These are phyloP conservation scores for Solanum peruvianum DNA, from an alignment of 257 asterid species.

Conservation along the genomic window DNA sequence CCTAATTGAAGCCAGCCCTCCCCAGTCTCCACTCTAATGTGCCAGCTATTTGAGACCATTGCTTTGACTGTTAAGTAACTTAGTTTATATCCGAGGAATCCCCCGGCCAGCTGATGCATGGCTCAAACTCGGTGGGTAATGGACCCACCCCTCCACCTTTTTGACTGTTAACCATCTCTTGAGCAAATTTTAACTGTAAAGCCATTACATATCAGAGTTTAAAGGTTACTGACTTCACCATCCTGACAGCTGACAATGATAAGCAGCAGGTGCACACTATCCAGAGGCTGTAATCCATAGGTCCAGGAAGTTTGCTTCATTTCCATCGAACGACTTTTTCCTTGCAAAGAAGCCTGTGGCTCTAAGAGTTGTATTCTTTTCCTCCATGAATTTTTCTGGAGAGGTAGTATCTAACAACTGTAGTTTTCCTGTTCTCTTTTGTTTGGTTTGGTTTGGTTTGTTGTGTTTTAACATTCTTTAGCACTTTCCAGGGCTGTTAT, in stretches of 20 bases:
- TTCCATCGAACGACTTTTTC: not conserved
- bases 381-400: not conserved
- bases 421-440: not conserved
- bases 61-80: not conserved
- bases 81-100: not conserved
- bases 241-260: not conserved
- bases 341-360: not conserved
- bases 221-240: not conserved
- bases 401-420: not conserved
- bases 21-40: slow-evolving; percentile 47
- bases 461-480: not conserved
- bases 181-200: not conserved
- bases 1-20: slow-evolving; percentile 60
- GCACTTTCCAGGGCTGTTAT: not conserved
- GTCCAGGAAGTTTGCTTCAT: not conserved
- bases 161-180: not conserved
- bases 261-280: not conserved
- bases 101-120: not conserved
- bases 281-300: not conserved
- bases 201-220: not conserved
- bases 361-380: not conserved
- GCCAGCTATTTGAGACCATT: slow-evolving; percentile 27
- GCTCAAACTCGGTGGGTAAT: not conserved
- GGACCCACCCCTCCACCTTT: not conserved
- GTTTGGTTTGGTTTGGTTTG: not conserved